Evolutionary conservation across 345 rosid species (phyloP), one percentile per base, ranked within the genome.

Genomic region (Nephelium lappaceum): DNA sequence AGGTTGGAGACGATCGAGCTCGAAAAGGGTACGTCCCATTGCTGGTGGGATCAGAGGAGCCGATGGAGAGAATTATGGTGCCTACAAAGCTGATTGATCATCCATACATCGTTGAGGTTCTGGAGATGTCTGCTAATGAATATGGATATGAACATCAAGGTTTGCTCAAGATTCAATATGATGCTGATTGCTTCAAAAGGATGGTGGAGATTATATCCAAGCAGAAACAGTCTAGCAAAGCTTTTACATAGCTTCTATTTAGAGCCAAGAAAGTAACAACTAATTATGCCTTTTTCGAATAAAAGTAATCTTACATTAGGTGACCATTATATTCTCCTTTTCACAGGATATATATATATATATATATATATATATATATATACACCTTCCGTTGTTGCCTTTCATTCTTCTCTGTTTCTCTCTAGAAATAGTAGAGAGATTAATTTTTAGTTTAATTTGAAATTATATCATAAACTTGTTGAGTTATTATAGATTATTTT

Each of bases 61-160:
- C 14, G 53, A 76, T 69, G 79, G 82, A 79, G 81, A 81, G 81
- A 42, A 25, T 84, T 2, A 23, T 51, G 66, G 2, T 84, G 18
- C 87, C 84, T 4, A 74, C 83, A 51, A 79, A 81, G 85, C 23
- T 84, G 66, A 36, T 84, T 67, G 71, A 77, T 10, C 84, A 84
- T 63, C 84, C 81, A 1, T 49, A 63, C 43, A 63, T 84, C 2
- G 79, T 64, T n/a, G 43, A 65, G 8, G 47, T 84, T 24, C 82
- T 84, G 0, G 80, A 84, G 74, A 41, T 79, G 27, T 79, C 87
- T 42, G 83, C 84, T 3, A 27, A 70, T 4, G 83, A 84, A 67
- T 79, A 62, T 36, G 85, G 83, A 15, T 81, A 72, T 60, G 4
- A 71, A 10, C 74, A 81, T 21, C 60, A 69, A 24, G 87, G 87